Base-by-base conservation (phyloP, 306 rosid genomes). In the Castanea sativa region DNA sequence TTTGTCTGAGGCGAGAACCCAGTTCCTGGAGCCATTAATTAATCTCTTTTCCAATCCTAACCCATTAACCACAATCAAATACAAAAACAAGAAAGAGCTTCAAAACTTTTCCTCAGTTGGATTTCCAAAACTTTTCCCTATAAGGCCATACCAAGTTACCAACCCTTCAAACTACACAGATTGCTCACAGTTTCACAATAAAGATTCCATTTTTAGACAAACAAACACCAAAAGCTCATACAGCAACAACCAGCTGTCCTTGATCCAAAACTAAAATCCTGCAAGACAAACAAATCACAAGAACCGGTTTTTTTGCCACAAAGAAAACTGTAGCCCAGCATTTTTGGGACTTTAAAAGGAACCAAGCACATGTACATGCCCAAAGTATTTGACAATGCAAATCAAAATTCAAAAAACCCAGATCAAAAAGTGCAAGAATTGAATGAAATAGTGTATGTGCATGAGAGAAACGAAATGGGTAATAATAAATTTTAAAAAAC, bases 11-110 rank as follows among this genome's bases (percentile, higher is more conserved):
- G 78, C 29, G 84, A 74, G 72, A 77, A 77, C 82, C 73, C 86
- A 74, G 78, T 78, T 38, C 86, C 87, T 53, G 81, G 75, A 49
- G 88, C 85, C 90, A 87, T 85, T 16, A 71, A 14, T 45, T 38
- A 41, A 41, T 29, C 71, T 83, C 81, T 67, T 77, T 76, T 76
- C 89, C 76, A 85, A 77, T 76, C 81, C 45, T 41, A 41, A 8
- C 45, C 71, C 67, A 79, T 82, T 67, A 69, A 56, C 64, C 68
- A 60, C 43, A 81, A 74, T 69, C 72, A 32, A 75, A 69, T 8
- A 8, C 45, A 41, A 41, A 41, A 41, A 8, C 45, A 41, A 41
- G 71, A 78, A 71, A 41, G 41, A 81, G 15, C 69, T 78, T 27
- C 33, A 60, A 76, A 76, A 16, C 73, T 12, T 75, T 32, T 30